phyloP scores from a whole-genome alignment of 2,329 filamentous ascomycete genomes.

The Fusarium secorum region DNA sequence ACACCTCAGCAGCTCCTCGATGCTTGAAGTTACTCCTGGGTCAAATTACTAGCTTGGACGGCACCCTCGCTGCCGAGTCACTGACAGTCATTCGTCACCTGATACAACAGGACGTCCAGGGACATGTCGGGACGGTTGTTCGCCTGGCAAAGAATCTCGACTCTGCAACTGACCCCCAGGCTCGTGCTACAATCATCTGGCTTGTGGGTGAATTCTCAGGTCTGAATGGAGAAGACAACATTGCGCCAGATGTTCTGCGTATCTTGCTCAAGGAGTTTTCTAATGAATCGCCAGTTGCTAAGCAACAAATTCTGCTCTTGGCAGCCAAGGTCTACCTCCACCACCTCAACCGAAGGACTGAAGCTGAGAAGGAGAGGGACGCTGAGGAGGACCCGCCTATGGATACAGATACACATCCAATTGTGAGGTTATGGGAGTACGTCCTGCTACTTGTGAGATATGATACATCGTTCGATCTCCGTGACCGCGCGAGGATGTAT shows the following conservation, averaged over 20 bases:
- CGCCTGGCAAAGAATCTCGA: constrained; percentile 91
- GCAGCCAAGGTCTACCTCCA: constrained; percentile 98
- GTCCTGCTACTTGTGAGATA: constrained; percentile 86
- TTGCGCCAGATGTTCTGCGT: constrained; percentile 89
- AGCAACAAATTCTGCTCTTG: constrained; percentile 88
- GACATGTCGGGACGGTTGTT: constrained; percentile 85
- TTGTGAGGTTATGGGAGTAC: constrained; percentile 84
- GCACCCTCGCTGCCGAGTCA: constrained; percentile 88
- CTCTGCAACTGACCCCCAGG: constrained; percentile 84
- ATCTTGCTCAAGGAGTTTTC: constrained; percentile 87
- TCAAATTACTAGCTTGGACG: constrained; percentile 88
- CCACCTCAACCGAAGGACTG: constrained; percentile 73
- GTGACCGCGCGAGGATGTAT: constrained; percentile 89
- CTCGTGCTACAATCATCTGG: constrained; percentile 95
- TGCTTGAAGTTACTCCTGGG: constrained; percentile 84
- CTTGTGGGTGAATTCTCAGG: constrained; percentile 94
- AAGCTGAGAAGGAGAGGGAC: constrained; percentile 49
- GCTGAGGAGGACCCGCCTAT: constrained; percentile 44
- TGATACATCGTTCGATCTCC: constrained; percentile 92
- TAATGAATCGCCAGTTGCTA: constrained; percentile 83
- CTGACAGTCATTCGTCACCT: constrained; percentile 94
- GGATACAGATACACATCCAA: constrained; percentile 63
- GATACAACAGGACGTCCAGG: constrained; percentile 86
- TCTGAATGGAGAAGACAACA: constrained; percentile 80
- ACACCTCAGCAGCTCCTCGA: constrained; percentile 73